phyloP scores from a whole-genome alignment of 108 stramenopile genomes.

The Fragilaria crotonensis region DNA sequence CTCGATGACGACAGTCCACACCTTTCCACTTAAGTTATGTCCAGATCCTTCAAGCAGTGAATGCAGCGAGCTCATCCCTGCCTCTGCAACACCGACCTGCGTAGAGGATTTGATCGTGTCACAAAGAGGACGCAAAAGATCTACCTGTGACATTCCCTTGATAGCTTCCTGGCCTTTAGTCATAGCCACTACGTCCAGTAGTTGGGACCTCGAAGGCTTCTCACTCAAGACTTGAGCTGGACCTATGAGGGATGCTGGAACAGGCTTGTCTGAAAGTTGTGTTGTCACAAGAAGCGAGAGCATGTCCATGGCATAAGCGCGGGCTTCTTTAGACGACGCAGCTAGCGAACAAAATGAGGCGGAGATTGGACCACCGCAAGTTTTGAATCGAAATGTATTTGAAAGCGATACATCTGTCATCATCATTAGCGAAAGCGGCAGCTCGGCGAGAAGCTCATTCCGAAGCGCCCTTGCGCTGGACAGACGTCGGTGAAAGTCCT shows the following conservation, averaged over 20 bases:
- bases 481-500: conserved; percentile 30
- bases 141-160: conserved; percentile 7
- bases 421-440: conserved; percentile 54
- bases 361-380: conserved; percentile 40
- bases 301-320: conserved; percentile 65
- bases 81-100: conserved; percentile 48
- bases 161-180: too few species aligned
- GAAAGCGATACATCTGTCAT: conserved; percentile 59
- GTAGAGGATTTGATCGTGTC: conserved; percentile 37
- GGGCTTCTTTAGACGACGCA: conserved; percentile 34
- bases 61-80: conserved; percentile 51
- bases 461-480: conserved; percentile 38
- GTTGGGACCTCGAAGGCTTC: conserved; percentile 36
- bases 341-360: conserved; percentile 49
- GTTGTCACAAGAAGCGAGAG: conserved; percentile 59
- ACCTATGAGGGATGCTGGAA: conserved; percentile 22
- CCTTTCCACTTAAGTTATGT: conserved; percentile 47
- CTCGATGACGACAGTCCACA: conserved; percentile 43
- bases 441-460: conserved; percentile 23
- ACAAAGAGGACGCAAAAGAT: conserved; percentile 61
- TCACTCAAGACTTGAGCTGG: conserved; percentile 20
- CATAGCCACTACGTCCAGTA: conserved; percentile 18
- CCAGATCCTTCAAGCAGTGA: conserved; percentile 65
- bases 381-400: conserved; percentile 52
- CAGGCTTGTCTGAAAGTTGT: conserved; percentile 17